Evolutionary conservation across 31 red algal genomes (phyloP).

Genomic region (Bonnemaisonia californica): DNA sequence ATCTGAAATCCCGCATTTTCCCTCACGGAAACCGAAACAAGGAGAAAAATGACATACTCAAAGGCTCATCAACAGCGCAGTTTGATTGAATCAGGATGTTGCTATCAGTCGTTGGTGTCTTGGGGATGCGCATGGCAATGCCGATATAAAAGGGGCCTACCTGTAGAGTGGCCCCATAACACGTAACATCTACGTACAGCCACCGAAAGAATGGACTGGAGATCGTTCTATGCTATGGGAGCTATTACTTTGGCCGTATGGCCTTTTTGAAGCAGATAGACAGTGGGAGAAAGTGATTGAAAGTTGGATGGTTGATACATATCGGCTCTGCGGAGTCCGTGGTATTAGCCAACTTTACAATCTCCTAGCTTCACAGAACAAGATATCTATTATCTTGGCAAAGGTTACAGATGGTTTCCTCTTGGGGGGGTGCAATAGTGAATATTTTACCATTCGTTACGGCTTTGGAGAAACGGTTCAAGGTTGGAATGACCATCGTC

Average conservation of each 20-base stretch:
- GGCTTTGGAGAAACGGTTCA: not conserved
- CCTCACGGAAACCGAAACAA: conserved; percentile 36
- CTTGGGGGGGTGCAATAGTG: not conserved
- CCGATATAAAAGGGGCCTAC: too few relatives aligned
- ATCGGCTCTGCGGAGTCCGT: conserved; percentile 11
- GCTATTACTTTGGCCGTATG: conserved; percentile 28
- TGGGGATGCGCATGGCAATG: conserved; percentile 1
- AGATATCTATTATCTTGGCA: conserved; percentile 12
- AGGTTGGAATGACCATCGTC: conserved; percentile 22
- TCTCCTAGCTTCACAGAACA: not conserved
- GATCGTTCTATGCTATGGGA: conserved; percentile 23
- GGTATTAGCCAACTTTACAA: conserved; percentile 29
- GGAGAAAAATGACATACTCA: conserved; percentile 23
- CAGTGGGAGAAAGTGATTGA: conserved; percentile 25
- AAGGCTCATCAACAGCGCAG: conserved; percentile 25
- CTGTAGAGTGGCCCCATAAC: conserved; percentile 25
- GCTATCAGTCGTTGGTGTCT: not conserved
- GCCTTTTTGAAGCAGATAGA: conserved; percentile 34
- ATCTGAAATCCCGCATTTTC: conserved; percentile 1
- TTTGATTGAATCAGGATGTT: conserved; percentile 19
- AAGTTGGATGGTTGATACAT: conserved; percentile 8
- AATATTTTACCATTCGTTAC: conserved; percentile 3
- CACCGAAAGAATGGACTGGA: conserved; percentile 8
- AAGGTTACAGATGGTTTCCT: conserved; percentile 42
- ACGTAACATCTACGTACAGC: conserved; percentile 19